These are phyloP conservation scores for Globisporangium acanthophoron DNA, from an alignment of 352 stramenopile genomes.

Conservation along the genomic window DNA sequence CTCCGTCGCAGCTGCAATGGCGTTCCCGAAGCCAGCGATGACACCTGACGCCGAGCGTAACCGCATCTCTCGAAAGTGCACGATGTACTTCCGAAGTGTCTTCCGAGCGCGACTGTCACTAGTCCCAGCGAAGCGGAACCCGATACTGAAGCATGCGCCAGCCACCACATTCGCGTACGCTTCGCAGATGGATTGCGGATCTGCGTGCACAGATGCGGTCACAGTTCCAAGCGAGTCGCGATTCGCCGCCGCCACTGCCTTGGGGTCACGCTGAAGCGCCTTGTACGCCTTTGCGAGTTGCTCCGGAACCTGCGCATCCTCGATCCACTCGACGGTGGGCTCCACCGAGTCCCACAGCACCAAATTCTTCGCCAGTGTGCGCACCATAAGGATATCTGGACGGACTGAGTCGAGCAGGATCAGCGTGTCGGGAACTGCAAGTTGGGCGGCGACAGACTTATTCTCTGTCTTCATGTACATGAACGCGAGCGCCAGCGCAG, in stretches of 20 bases:
- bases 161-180: slow-evolving; percentile 93
- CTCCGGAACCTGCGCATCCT: slow-evolving; percentile 52
- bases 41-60: slow-evolving; percentile 31
- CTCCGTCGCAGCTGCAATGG: slow-evolving; percentile 61
- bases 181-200: slow-evolving; percentile 91
- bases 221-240: not conserved
- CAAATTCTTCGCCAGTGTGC: slow-evolving; percentile 91
- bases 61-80: slow-evolving; percentile 76
- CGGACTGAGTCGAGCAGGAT: slow-evolving; percentile 95
- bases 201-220: slow-evolving; percentile 28
- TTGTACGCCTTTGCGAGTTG: slow-evolving; percentile 54
- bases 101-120: slow-evolving; percentile 38
- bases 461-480: slow-evolving; percentile 96
- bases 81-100: slow-evolving; percentile 59
- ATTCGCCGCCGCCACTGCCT: not conserved
- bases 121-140: slow-evolving; percentile 93
- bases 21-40: slow-evolving; percentile 21
- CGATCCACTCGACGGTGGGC: slow-evolving; percentile 89
- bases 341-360: slow-evolving; percentile 95
- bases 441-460: slow-evolving; percentile 68
- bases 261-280: slow-evolving; percentile 10
- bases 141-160: slow-evolving; percentile 93
- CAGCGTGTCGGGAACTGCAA: slow-evolving; percentile 92
- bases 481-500: slow-evolving; percentile 92
- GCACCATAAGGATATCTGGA: slow-evolving; percentile 93